Percentiles rank a stretch among this genome's conserved stretches.
Conservation (phyloP, 768 basidiomycete species). For the Hypholoma sublateritium region DNA sequence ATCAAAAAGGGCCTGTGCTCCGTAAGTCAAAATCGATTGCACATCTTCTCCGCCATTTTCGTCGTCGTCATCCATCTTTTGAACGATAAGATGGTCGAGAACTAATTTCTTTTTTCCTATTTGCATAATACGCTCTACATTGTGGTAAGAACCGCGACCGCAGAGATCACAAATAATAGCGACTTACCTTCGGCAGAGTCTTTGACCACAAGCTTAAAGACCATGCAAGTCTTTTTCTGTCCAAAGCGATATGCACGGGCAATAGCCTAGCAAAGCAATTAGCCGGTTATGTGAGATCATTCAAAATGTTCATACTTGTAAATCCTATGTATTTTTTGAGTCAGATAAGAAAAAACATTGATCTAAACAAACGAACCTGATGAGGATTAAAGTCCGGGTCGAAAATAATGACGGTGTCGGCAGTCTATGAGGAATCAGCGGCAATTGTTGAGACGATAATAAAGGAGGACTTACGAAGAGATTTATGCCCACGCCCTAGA, state of each 20-base stretch:
- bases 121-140: slow-evolving; percentile 84
- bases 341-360: background rate
- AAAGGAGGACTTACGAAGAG: slow-evolving; percentile 42
- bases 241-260: slow-evolving; percentile 93
- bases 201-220: slow-evolving; percentile 96
- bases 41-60: slow-evolving; percentile 71
- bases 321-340: slow-evolving; percentile 48
- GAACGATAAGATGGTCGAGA: slow-evolving; percentile 92
- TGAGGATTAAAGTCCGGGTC: slow-evolving; percentile 99
- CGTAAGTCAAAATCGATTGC: slow-evolving; percentile 87
- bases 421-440: slow-evolving; percentile 53
- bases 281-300: background rate
- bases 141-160: slow-evolving; percentile 5
- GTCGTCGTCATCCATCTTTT: slow-evolving; percentile 92
- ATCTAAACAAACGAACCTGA: slow-evolving; percentile 49
- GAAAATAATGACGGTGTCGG: slow-evolving; percentile 91
- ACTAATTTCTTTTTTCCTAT: slow-evolving; percentile 95
- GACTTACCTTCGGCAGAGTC: slow-evolving; percentile 82
- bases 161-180: background rate
- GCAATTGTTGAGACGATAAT: background rate
- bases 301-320: slow-evolving; percentile 62
- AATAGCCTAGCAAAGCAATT: slow-evolving; percentile 64
- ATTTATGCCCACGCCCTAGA: slow-evolving; percentile 86
- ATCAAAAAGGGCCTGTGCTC: slow-evolving; percentile 84
- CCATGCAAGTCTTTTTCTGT: slow-evolving; percentile 90